Evolutionary conservation across 768 basidiomycete genomes (phyloP), one percentile per base, ranked within the genome.

Genomic region (Suillus brevipes): DNA sequence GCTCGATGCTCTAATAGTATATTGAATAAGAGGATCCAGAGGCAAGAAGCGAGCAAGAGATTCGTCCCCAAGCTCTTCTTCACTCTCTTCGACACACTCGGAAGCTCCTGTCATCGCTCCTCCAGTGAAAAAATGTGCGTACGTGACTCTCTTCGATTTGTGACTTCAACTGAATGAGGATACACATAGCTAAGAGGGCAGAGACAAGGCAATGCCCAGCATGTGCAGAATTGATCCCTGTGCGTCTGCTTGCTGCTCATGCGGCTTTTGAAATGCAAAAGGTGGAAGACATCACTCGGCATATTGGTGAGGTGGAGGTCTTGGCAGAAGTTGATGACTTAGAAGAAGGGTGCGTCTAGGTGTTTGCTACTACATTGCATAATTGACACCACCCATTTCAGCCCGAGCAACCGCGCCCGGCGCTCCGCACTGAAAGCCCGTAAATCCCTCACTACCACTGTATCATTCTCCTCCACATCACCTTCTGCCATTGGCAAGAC

Each of bases 131-230:
- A 84, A 85, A 80, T 75, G 85, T 85, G 71, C 68, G 83, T 76
- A 53, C 49, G 60, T 60, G 52, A 13, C 47, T 8, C 28, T 7
- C 52, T 12, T 28, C 9, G 1, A 42, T 49, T 10, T 31, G 6
- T 37, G 20, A 31, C 18, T 28, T 28, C 23, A 28, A 36, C 18
- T 38, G 5, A 56, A 65, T 12, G 65, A 59, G 60, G 28, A 47
- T 13, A n/a, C 37, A 34, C 61, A 60, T 64, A 91, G 90, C 82
- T 4, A 90, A 87, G 73, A 85, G 88, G 52, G 91, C 89, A 20
- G 91, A 92, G 72, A 94, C 90, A 3, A 81, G 87, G 64, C 79
- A 80, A 65, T 94, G 92, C 71, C 92, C 92, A 2, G 85, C 89
- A 45, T 94, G 92, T 76, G 78, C 82, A 16, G 91, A 94, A 72